phyloP scores from a whole-genome alignment of 495 filamentous ascomycete genomes.

The Penicillium herquei region DNA sequence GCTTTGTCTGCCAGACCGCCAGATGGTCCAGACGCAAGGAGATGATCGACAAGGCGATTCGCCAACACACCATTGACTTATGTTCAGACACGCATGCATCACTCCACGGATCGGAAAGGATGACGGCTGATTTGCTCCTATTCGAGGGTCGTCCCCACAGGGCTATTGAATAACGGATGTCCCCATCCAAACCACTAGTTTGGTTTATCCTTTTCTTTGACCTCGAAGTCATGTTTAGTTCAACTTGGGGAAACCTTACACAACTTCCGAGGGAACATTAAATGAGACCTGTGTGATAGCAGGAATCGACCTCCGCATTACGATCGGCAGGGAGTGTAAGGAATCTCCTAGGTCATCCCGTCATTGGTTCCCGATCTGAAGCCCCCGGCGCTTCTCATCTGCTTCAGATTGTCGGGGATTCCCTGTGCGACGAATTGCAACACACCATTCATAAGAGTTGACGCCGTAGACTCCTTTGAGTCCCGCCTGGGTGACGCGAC shows the following conservation, averaged over 20 bases:
- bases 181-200: constrained; percentile 6
- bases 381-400: constrained; percentile 31
- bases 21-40: constrained; percentile 22
- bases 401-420: constrained; percentile 23
- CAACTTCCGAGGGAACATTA: neutral
- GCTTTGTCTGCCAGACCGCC: constrained; percentile 22
- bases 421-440: constrained; percentile 22
- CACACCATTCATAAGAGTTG: constrained; percentile 12
- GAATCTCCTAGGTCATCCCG: constrained; percentile 16
- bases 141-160: constrained; percentile 13
- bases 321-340: constrained; percentile 22
- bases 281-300: constrained; percentile 1
- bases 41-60: constrained; percentile 26
- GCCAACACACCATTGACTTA: constrained; percentile 23
- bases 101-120: constrained; percentile 14
- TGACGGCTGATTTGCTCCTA: constrained; percentile 15
- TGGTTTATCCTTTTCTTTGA: constrained; percentile 1
- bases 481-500: constrained; percentile 15
- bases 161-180: constrained; percentile 10
- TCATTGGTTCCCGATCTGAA: constrained; percentile 28
- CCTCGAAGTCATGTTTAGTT: neutral
- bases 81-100: constrained; percentile 17
- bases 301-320: neutral
- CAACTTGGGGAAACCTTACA: neutral
- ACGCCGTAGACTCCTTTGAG: constrained; percentile 13